phyloP scores from a whole-genome alignment of 805 yeast species.

The Grigorovia transvaalensis region DNA sequence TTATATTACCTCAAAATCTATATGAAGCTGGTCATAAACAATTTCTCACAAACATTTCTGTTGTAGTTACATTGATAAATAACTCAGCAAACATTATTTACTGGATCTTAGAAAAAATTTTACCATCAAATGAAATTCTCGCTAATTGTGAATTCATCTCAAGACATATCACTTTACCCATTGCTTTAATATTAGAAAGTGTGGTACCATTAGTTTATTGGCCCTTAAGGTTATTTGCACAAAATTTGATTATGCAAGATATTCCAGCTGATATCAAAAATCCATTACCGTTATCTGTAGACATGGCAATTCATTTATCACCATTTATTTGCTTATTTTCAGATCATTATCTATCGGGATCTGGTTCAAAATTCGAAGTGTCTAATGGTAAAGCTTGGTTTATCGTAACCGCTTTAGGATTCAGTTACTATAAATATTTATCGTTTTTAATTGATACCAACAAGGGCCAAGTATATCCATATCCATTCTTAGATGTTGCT shows the following conservation, averaged over 20 bases:
- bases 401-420: conserved; percentile 32
- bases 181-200: conserved; percentile 47
- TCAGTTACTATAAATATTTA: conserved; percentile 45
- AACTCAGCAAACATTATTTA: conserved; percentile 32
- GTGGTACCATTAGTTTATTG: conserved; percentile 59
- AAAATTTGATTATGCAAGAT: conserved; percentile 37
- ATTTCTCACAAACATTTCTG: conserved; percentile 59
- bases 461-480: conserved; percentile 47
- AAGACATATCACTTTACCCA: conserved; percentile 32
- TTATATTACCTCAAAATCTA: conserved; percentile 39
- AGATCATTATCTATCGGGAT: conserved; percentile 42
- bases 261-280: conserved; percentile 11
- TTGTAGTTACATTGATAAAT: conserved; percentile 37
- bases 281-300: conserved; percentile 39
- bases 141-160: conserved; percentile 21
- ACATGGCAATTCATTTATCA: conserved; percentile 47
- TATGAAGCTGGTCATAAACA: conserved; percentile 57
- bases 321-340: conserved; percentile 43
- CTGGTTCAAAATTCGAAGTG: conserved; percentile 33
- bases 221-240: conserved; percentile 49
- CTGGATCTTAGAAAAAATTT: conserved; percentile 19
- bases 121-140: neutral
- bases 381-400: conserved; percentile 32
- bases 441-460: conserved; percentile 37
- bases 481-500: conserved; percentile 52